phyloP scores from a whole-genome alignment of 2,329 filamentous ascomycete species.

The Gaeumannomyces sp. region DNA sequence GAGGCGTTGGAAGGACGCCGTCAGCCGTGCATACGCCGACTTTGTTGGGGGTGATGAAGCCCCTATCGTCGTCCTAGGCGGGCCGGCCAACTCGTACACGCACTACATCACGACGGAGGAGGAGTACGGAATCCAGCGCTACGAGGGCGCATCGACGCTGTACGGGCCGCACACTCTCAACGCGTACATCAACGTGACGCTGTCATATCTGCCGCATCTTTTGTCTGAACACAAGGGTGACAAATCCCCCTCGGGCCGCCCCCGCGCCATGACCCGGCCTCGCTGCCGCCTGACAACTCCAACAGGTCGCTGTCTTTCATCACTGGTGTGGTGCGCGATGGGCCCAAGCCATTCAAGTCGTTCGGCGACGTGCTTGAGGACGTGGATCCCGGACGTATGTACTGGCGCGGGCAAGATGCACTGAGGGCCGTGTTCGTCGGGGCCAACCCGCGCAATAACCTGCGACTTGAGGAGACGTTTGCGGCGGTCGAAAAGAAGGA shows the following conservation, averaged over 20 bases:
- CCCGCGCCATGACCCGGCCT: slow-evolving; percentile 34
- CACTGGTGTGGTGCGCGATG: slow-evolving; percentile 68
- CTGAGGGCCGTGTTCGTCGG: slow-evolving; percentile 70
- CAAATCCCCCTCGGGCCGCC: slow-evolving; percentile 21
- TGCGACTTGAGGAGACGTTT: slow-evolving; percentile 72
- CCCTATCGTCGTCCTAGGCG: slow-evolving; percentile 73
- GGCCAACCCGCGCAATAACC: slow-evolving; percentile 85
- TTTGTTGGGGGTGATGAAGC: slow-evolving; percentile 24
- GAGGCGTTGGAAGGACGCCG: slow-evolving; percentile 72
- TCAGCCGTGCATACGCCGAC: slow-evolving; percentile 45
- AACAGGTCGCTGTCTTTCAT: slow-evolving; percentile 73
- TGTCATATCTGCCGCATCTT: slow-evolving; percentile 63
- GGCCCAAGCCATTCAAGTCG: slow-evolving; percentile 52
- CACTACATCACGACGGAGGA: slow-evolving; percentile 28
- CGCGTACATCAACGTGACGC: slow-evolving; percentile 76
- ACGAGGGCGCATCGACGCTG: slow-evolving; percentile 84
- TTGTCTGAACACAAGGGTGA: slow-evolving; percentile 18
- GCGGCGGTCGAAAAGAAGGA: slow-evolving; percentile 61
- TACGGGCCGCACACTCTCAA: slow-evolving; percentile 80
- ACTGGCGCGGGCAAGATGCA: slow-evolving; percentile 44
- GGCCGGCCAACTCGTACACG: slow-evolving; percentile 82
- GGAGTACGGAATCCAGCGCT: slow-evolving; percentile 69
- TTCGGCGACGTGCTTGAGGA: slow-evolving; percentile 64
- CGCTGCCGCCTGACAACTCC: slow-evolving; percentile 69
- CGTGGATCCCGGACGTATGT: slow-evolving; percentile 29